Evolutionary conservation across 441 rosid species (phyloP).

Genomic region (Populus hybrid): DNA sequence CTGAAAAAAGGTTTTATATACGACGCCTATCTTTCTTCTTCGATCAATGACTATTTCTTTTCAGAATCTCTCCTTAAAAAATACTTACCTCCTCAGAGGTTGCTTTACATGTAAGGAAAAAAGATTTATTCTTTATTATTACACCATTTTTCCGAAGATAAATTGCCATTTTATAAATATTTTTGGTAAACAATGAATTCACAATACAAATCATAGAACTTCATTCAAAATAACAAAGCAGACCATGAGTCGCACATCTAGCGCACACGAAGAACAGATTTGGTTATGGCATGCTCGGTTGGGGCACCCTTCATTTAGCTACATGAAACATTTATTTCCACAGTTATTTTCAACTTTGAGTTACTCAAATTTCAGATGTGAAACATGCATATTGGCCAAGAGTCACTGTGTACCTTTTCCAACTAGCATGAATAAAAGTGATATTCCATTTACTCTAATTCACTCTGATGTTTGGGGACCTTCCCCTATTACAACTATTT

Average conservation of each 20-base stretch:
- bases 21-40: too few relatives aligned
- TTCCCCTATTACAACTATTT: not conserved
- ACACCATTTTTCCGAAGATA: too few relatives aligned
- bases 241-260: not conserved
- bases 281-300: not conserved
- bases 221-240: too few relatives aligned
- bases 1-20: too few relatives aligned
- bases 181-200: too few relatives aligned
- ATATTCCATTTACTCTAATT: not conserved
- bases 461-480: not conserved
- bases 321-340: not conserved
- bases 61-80: too few relatives aligned
- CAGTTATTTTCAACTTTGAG: not conserved
- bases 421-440: not conserved
- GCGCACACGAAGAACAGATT: not conserved
- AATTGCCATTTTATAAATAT: too few relatives aligned
- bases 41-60: too few relatives aligned
- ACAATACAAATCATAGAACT: too few relatives aligned
- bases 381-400: not conserved
- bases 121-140: too few relatives aligned
- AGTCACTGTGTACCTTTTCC: not conserved
- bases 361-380: not conserved
- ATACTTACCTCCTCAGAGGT: too few relatives aligned
- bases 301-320: not conserved
- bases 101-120: too few relatives aligned